Evolutionary conservation across 139 green algal genomes (phyloP).

Genomic region (Micractinium conductrix): DNA sequence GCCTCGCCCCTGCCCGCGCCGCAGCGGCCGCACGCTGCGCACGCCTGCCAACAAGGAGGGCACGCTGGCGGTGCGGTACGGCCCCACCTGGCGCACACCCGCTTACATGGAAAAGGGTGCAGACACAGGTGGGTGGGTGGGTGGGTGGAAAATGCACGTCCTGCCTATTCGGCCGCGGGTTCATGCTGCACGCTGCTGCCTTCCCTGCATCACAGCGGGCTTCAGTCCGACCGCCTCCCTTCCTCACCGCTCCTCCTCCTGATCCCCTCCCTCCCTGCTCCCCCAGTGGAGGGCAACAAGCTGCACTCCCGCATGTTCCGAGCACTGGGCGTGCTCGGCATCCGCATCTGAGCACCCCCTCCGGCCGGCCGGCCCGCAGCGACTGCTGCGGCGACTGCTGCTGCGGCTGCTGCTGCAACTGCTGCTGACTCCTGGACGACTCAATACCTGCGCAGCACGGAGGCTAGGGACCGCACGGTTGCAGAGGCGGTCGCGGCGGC

Average conservation of each 20-base stretch:
- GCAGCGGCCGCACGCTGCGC: slow-evolving; percentile 24
- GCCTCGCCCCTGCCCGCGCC: not conserved
- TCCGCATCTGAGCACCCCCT: slow-evolving; percentile 31
- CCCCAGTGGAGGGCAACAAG: slow-evolving; percentile 20
- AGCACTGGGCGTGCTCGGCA: slow-evolving; percentile 5
- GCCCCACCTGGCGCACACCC: slow-evolving; percentile 19
- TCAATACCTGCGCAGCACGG: too few species aligned
- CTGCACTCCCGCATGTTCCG: slow-evolving; percentile 7
- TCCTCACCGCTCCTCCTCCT: not conserved
- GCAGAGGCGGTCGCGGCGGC: too few species aligned
- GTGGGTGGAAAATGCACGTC: too few species aligned
- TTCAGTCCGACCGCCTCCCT: too few species aligned
- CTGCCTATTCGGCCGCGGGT: too few species aligned
- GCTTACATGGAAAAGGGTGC: slow-evolving; percentile 18
- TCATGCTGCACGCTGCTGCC: not conserved
- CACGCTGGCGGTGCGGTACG: slow-evolving; percentile 49
- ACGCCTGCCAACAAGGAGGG: slow-evolving; percentile 43
- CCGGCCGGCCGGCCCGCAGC: too few species aligned
- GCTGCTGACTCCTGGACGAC: too few species aligned
- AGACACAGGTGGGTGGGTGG: slow-evolving; percentile 16
- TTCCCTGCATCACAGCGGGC: not conserved
- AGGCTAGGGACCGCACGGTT: too few species aligned
- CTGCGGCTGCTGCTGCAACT: too few species aligned
- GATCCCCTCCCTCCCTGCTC: not conserved
- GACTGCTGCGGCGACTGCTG: too few species aligned